phyloP scores from a whole-genome alignment of 2,329 filamentous ascomycete species.

The Fusarium ambrosium region DNA sequence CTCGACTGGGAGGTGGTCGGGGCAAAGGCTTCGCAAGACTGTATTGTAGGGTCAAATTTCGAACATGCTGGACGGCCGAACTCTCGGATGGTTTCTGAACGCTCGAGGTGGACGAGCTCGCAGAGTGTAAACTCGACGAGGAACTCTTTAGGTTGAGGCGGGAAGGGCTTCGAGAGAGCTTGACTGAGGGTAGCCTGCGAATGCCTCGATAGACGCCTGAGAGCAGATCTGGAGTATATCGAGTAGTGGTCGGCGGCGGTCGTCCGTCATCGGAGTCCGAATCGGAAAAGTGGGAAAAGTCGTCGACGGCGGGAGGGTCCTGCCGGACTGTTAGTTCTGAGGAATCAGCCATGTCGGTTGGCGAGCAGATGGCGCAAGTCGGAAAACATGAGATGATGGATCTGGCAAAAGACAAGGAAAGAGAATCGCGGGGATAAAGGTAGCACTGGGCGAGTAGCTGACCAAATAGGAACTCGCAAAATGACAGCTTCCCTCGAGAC shows the following conservation, averaged over 20 bases:
- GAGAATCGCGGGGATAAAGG: conserved; percentile 14
- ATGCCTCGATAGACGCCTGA: conserved; percentile 67
- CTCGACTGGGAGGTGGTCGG: conserved; percentile 58
- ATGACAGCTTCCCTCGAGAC: not conserved
- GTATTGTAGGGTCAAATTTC: conserved; percentile 67
- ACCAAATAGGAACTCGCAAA: conserved; percentile 32
- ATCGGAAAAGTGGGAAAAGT: conserved; percentile 59
- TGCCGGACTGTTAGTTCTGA: conserved; percentile 52
- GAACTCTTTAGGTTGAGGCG: conserved; percentile 54
- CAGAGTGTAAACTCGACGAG: conserved; percentile 34
- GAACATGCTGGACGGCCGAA: conserved; percentile 61
- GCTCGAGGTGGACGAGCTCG: conserved; percentile 36
- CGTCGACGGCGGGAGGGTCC: conserved; percentile 44
- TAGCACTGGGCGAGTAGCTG: conserved; percentile 29
- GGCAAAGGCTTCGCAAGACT: conserved; percentile 72
- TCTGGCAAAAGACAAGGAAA: conserved; percentile 18
- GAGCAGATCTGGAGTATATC: conserved; percentile 60
- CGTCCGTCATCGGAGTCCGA: conserved; percentile 58
- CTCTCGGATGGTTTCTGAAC: conserved; percentile 34
- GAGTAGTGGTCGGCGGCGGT: conserved; percentile 43
- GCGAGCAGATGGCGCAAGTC: conserved; percentile 22
- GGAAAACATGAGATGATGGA: conserved; percentile 29
- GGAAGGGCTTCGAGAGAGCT: conserved; percentile 60
- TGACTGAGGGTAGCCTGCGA: conserved; percentile 61
- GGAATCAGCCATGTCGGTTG: conserved; percentile 45